Evolutionary conservation across 139 green algal genomes (phyloP), one percentile per base, ranked within the genome.

Genomic region (Chlorella sorokiniana): DNA sequence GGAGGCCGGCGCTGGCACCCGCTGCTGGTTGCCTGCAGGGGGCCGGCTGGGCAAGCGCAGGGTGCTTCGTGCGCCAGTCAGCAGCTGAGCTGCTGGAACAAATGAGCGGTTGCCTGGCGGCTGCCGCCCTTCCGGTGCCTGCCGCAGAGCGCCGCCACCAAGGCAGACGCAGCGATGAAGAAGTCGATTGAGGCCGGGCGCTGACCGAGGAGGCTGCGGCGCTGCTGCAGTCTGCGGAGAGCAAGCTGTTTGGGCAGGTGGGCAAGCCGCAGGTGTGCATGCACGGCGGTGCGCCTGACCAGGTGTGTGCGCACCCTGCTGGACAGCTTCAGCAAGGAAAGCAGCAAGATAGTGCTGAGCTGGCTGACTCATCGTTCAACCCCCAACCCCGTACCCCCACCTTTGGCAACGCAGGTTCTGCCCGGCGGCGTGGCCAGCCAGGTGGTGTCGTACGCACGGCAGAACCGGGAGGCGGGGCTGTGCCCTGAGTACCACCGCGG

Each of bases 151-250:
- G 70, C 70, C 20, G 70, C 44, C 4, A 44, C 31, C 11, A 77
- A 77, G 45, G 70, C 70, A 25, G 70, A 77, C 45, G 18, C 45
- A 16, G 70, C n/a, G 6, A 63, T 77, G 70, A 64, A 44, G 45
- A 41, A 31, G 5, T 44, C 70, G 2, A 64, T 76, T 7, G 42
- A 76, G 56, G 69, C 37, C 42, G 44, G 69, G 69, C 10, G 44
- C n/a, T 76, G 11, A 76, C 69, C 0, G 69, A 76, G 1, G 69
- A 76, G 31, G 8, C 42, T 2, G 69, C 69, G 0, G 69, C 69
- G 20, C n/a, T 76, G 44, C 69, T 76, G 44, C 48, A 63, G n/a
- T 76, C 69, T 9, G 69, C 69, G 10, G 69, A 76, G 44, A 42
- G 29, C 42, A 61, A 61, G 44, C 69, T 76, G 44, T 76, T 42